Conservation (phyloP, 768 basidiomycete genomes). For the Lenzites betulinus region DNA sequence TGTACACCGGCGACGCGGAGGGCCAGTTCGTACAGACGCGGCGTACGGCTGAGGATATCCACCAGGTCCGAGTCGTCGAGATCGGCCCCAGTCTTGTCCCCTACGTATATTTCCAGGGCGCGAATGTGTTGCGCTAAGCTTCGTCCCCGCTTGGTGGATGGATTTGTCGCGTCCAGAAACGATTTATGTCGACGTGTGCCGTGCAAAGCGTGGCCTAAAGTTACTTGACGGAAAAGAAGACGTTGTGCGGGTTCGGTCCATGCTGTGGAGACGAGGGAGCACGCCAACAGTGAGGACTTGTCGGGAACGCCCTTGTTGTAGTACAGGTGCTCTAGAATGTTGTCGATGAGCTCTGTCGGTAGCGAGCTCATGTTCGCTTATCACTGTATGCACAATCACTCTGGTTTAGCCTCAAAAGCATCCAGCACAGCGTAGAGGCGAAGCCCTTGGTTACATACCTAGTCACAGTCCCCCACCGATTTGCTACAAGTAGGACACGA, state of each 20-base stretch:
- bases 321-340: constrained; percentile 23
- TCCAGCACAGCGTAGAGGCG: no score
- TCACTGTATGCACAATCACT: no score
- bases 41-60: constrained; percentile 32
- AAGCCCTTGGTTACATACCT: no score
- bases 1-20: constrained; percentile 31
- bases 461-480: no score
- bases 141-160: constrained; percentile 6
- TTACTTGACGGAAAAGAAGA: constrained; percentile 26
- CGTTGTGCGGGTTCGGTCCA: constrained; percentile 28
- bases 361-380: no score
- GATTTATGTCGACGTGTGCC: background rate
- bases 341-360: constrained; percentile 24
- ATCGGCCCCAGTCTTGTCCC: background rate
- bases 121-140: constrained; percentile 21
- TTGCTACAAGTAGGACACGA: no score
- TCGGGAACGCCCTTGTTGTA: constrained; percentile 23
- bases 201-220: background rate
- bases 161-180: constrained; percentile 14
- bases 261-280: constrained; percentile 21
- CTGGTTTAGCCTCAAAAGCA: no score
- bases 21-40: constrained; percentile 37
- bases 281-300: constrained; percentile 20
- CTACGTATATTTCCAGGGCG: constrained; percentile 19
- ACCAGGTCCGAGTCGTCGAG: constrained; percentile 14